These are phyloP conservation scores for Globisporangium heterothallicum DNA, from an alignment of 352 stramenopile species.

Conservation along the genomic window DNA sequence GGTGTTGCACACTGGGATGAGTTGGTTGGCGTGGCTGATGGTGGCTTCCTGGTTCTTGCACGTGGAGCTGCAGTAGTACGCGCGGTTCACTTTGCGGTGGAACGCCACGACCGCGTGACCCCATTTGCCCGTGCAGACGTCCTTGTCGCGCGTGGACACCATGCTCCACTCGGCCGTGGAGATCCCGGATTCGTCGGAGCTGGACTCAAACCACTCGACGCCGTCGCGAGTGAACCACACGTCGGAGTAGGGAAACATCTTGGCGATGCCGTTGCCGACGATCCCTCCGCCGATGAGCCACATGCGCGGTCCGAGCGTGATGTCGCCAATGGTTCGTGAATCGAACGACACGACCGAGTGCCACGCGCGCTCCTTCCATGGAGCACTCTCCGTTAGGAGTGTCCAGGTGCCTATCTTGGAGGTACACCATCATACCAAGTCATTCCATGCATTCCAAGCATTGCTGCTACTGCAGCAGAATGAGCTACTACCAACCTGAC, in stretches of 20 bases:
- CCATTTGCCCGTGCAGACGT: slow-evolving; percentile 72
- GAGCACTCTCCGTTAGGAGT: slow-evolving; percentile 24
- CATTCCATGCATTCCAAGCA: background rate
- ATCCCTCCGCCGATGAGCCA: slow-evolving; percentile 75
- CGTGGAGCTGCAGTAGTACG: slow-evolving; percentile 51
- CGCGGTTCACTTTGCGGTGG: slow-evolving; percentile 33
- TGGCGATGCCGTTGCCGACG: slow-evolving; percentile 61
- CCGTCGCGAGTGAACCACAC: slow-evolving; percentile 72
- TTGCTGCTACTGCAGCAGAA: background rate
- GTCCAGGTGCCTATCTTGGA: slow-evolving; percentile 39
- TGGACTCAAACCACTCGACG: slow-evolving; percentile 42
- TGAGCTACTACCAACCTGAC: slow-evolving; percentile 8
- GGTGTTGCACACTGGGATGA: slow-evolving; percentile 58
- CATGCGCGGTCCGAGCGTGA: slow-evolving; percentile 50
- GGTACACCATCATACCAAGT: too few species aligned
- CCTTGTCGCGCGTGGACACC: slow-evolving; percentile 30
- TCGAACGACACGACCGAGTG: slow-evolving; percentile 73
- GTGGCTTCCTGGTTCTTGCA: slow-evolving; percentile 41
- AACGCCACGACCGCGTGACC: slow-evolving; percentile 59
- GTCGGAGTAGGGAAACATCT: slow-evolving; percentile 71
- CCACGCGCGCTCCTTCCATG: slow-evolving; percentile 71
- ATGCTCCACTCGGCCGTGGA: slow-evolving; percentile 80
- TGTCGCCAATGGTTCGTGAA: slow-evolving; percentile 53
- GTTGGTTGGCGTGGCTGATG: slow-evolving; percentile 45
- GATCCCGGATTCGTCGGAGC: slow-evolving; percentile 57